Base-by-base conservation (phyloP, 2,329 filamentous ascomycete species). In the Magnaporthales sp. region DNA sequence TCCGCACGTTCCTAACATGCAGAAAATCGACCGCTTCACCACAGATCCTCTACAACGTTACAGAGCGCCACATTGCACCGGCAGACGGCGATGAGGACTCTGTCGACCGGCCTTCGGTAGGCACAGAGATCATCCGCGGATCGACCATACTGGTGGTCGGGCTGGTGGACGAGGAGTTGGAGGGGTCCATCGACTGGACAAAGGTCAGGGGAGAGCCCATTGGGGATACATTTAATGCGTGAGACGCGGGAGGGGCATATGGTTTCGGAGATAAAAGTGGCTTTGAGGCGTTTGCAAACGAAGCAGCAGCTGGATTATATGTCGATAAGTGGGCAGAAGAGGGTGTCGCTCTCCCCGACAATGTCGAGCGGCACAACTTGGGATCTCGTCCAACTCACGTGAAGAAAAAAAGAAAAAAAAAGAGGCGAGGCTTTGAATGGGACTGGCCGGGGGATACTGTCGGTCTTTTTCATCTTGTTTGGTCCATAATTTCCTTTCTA, bases 91-190 rank as follows among this genome's bases (percentile, higher is more conserved):
- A 87, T 56, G 92, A 96, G 72, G 86, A 89, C 0, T 96, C 91
- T 60, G 86, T 89, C 67, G 88, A 95, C 75, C 89, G 95, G 22
- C 88, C 90, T 4, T 56, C 26, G 4, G 87, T 97, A 69, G 95
- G 95, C 1, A 80, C 98, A 6, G 98, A 97, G 76, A 84, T 99
- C 67, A 91, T 99, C 67, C 86, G 95, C 68, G 95, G 95, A 65
- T 95, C 99, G 76, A 97, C 96, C 74, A 94, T 99, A 63, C 93
- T 93, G 69, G 84, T 96, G 19, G 91, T 95, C 67, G 95, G 95
- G 2, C 81, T 96, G 67, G 89, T 99, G 32, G 93, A 99, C 76
- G 93, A 97, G 78, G 85, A 91, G 72, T 81, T 98, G 68, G 95
- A 99, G 79, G 85, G 84, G 54, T 93, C 90, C 72, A 98, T 99